A percentile compares a stretch with the other conserved stretches of the same genome.
Evolutionary conservation across 371 early-diverging fungal species (phyloP).

Genomic region (Dichotomocladium elegans): DNA sequence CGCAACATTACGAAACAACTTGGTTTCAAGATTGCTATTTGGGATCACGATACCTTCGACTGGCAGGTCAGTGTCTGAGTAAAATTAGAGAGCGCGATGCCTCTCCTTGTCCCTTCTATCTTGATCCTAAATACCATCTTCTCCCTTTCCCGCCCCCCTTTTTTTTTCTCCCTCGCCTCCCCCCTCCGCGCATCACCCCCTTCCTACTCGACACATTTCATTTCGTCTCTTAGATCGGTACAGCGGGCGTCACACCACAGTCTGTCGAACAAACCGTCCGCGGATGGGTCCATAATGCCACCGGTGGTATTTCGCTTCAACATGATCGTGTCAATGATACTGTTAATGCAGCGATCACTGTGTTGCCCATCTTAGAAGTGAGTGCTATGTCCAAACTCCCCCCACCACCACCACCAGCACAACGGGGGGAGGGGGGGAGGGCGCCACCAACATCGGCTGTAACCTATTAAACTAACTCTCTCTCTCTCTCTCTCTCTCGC

Average conservation of each 20-base stretch:
- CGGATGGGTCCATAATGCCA: constrained; percentile 29
- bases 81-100: not conserved
- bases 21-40: constrained; percentile 30
- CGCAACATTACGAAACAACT: constrained; percentile 43
- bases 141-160: too few species aligned
- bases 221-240: not conserved
- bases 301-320: constrained; percentile 34
- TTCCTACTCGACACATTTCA: not conserved
- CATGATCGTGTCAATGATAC: constrained; percentile 37
- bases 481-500: too few species aligned
- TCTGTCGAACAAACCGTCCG: constrained; percentile 22
- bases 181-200: too few species aligned
- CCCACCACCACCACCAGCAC: too few species aligned
- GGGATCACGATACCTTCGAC: constrained; percentile 19
- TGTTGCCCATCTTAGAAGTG: constrained; percentile 23
- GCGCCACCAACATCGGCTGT: too few species aligned
- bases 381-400: too few species aligned
- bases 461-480: too few species aligned
- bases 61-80: too few species aligned
- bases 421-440: too few species aligned
- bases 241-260: constrained; percentile 4
- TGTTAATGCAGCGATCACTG: constrained; percentile 43
- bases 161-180: too few species aligned
- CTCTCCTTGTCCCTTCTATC: too few species aligned
- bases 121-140: too few species aligned